A percentile compares a stretch with the other conserved stretches of the same genome.
Evolutionary conservation across 108 stramenopile genomes (phyloP).

Genomic region (Cyclotella kingstonii): DNA sequence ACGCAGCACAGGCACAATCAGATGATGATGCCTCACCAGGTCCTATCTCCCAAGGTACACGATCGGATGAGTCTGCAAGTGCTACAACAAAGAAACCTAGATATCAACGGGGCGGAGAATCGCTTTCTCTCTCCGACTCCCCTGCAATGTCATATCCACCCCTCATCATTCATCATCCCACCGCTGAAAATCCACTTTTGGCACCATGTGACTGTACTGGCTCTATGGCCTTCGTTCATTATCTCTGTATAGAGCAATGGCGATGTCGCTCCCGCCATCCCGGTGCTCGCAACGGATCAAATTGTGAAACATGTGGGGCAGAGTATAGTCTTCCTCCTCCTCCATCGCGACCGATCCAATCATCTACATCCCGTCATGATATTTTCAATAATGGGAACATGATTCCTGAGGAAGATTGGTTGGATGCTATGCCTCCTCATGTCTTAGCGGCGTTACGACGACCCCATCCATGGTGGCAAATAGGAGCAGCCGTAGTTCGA

Average conservation of each 20-base stretch:
- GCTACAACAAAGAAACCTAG: too few relatives aligned
- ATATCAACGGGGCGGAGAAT: too few relatives aligned
- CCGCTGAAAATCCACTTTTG: conserved; percentile 78
- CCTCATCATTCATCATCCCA: conserved; percentile 53
- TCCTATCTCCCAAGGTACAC: conserved; percentile 6
- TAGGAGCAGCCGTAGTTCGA: conserved; percentile 73
- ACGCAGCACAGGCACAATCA: conserved; percentile 27
- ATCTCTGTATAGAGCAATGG: conserved; percentile 90
- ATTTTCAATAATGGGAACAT: conserved; percentile 17
- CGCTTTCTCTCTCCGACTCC: too few relatives aligned
- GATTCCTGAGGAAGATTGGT: conserved; percentile 74
- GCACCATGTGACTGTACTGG: conserved; percentile 89
- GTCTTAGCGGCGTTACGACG: conserved; percentile 78
- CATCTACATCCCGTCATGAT: conserved; percentile 2
- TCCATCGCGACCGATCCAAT: conserved; percentile 53
- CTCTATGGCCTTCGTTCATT: conserved; percentile 91
- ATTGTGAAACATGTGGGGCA: conserved; percentile 82
- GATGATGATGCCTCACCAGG: conserved; percentile 37
- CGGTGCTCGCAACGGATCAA: conserved; percentile 66
- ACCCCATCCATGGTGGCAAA: conserved; percentile 84
- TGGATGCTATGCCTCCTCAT: conserved; percentile 91
- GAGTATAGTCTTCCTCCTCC: conserved; percentile 86
- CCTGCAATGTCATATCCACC: too few relatives aligned
- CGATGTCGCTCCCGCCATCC: conserved; percentile 85
- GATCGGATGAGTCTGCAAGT: background rate